These are phyloP conservation scores for Volvariella surrecta DNA, from an alignment of 1,284 basidiomycete genomes.

Conservation along the genomic window DNA sequence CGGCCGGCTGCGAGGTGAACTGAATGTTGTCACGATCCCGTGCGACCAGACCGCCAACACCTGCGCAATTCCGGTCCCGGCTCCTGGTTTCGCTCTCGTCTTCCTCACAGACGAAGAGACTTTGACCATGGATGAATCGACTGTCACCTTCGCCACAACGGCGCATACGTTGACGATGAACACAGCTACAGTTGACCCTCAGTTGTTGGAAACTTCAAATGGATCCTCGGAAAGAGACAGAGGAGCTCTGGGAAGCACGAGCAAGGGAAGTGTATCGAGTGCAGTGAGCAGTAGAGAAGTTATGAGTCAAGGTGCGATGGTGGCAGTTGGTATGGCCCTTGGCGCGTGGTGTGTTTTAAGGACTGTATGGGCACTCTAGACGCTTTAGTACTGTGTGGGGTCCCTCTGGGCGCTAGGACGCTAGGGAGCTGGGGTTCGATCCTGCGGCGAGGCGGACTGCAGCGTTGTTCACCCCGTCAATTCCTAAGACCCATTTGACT, in stretches of 20 bases:
- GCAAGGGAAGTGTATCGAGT: constrained; percentile 18
- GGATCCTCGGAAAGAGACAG: constrained; percentile 33
- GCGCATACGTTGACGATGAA: constrained; percentile 37
- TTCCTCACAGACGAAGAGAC: constrained; percentile 46
- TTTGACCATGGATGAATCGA: constrained; percentile 24
- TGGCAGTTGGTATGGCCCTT: background rate
- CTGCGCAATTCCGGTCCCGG: constrained; percentile 54
- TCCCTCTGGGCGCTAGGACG: no score
- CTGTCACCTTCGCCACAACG: constrained; percentile 49
- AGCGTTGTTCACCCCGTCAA: no score
- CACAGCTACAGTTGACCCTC: constrained; percentile 35
- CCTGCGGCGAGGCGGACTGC: no score
- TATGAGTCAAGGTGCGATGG: background rate
- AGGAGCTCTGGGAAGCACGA: constrained; percentile 32
- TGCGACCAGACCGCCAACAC: constrained; percentile 40
- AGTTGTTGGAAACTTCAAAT: constrained; percentile 39
- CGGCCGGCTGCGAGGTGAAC: constrained; percentile 47
- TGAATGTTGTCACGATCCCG: constrained; percentile 39
- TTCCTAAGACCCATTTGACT: no score
- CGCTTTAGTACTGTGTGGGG: no score
- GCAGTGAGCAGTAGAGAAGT: background rate
- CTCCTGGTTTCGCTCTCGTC: constrained; percentile 65
- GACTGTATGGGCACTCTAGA: no score
- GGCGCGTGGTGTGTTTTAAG: background rate
- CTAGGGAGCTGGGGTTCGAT: no score